Evolutionary conservation across 495 filamentous ascomycete genomes (phyloP), one percentile per base, ranked within the genome.

Genomic region (Echria macrotheca): DNA sequence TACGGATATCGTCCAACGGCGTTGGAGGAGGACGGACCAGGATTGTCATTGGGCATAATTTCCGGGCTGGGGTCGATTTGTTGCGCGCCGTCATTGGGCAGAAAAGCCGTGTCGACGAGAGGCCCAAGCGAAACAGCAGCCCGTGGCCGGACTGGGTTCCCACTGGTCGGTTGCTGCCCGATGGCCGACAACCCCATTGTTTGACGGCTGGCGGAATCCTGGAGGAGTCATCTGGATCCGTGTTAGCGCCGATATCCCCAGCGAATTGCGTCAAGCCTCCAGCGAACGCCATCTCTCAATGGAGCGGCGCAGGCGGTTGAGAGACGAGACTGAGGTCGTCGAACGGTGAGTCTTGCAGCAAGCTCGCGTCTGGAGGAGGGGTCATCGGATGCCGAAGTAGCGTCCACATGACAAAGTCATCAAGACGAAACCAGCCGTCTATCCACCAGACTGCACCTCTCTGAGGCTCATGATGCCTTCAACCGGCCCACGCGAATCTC

Each of bases 21-120:
- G 46, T 49, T 40, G 38, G 44, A 57, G 52, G 55, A 55, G 52
- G 32, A 29, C 42, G 50, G 52, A 28, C 41, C 55, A 37, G 56
- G 49, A 49, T 50, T 57, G 28, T 51, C 55, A 69, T 69, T 70
- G 66, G 68, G 56, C 54, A 67, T 57, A 64, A 66, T 70, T 66
- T 66, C 56, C 60, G 64, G 60, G 48, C 63, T 57, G 56, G 52
- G 56, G 44, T 47, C 45, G 53, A 60, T 56, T 54, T 57, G 50
- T 58, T 57, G 59, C 62, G 58, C 64, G 58, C 58, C 55, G 53
- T 57, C 55, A 69, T 69, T 70, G 66, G 68, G 52, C 62, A 69
- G 64, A 65, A 69, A 70, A 59, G 58, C 44, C 49, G 53, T 57
- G 50, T 60, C 60, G 54, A 60, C 32, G 44, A 44, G 44, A 47